Evolutionary conservation across 2,329 filamentous ascomycete genomes (phyloP).

Genomic region (Fusarium albosuccineum): DNA sequence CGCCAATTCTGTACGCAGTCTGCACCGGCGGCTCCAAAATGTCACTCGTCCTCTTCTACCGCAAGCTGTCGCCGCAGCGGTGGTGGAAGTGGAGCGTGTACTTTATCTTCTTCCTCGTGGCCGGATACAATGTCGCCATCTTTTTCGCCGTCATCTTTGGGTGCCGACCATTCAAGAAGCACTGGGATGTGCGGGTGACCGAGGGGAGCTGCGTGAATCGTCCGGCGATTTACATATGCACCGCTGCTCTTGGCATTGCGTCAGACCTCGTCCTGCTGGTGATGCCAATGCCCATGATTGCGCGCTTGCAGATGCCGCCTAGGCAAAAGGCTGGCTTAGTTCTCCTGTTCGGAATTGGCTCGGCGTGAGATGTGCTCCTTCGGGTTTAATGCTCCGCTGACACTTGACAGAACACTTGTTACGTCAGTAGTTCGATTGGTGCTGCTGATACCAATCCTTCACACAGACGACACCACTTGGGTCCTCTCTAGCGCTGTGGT

Average conservation of each 20-base stretch:
- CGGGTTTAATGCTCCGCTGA: conserved; percentile 10
- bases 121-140: conserved; percentile 50
- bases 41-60: conserved; percentile 55
- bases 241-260: conserved; percentile 60
- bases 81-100: conserved; percentile 52
- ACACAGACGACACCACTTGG: conserved; percentile 49
- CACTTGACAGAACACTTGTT: conserved; percentile 49
- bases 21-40: conserved; percentile 53
- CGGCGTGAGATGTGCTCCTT: conserved; percentile 37
- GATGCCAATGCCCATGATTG: conserved; percentile 61
- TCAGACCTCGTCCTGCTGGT: conserved; percentile 61
- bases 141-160: conserved; percentile 54
- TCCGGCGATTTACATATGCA: conserved; percentile 43
- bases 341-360: conserved; percentile 61
- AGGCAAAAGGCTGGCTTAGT: conserved; percentile 61
- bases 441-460: conserved; percentile 47
- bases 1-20: conserved; percentile 41
- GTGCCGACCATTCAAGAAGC: conserved; percentile 51
- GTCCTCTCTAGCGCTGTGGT: conserved; percentile 46
- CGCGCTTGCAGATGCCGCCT: conserved; percentile 58
- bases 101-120: conserved; percentile 47
- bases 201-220: conserved; percentile 58
- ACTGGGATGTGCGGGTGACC: conserved; percentile 48
- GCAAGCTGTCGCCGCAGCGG: conserved; percentile 51
- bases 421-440: conserved; percentile 52